These are phyloP conservation scores for Ligustrum vulgare DNA, from an alignment of 257 asterid genomes.

Conservation along the genomic window DNA sequence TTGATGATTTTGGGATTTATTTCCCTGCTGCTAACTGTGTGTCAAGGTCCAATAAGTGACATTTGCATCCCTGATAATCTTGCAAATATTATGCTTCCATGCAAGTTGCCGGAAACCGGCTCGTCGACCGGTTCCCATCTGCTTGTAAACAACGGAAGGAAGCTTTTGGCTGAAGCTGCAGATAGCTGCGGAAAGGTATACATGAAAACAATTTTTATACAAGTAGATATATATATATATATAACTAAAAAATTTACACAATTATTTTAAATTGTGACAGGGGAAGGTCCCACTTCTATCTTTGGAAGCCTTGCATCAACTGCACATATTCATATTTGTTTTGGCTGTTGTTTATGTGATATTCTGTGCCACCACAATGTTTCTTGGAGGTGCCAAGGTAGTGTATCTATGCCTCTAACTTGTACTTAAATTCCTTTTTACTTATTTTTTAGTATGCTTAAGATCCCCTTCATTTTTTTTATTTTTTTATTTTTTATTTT, in stretches of 20 bases:
- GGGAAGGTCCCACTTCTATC: conserved; percentile 69
- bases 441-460: no score
- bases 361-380: conserved; percentile 71
- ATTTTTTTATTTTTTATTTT: no score
- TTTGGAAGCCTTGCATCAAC: conserved; percentile 78
- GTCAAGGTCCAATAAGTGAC: conserved; percentile 56
- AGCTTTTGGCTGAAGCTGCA: conserved; percentile 39
- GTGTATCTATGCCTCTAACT: background rate
- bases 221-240: no score
- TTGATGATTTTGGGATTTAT: conserved; percentile 93
- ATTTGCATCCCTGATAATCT: conserved; percentile 59
- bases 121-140: conserved; percentile 9
- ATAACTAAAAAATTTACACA: no score
- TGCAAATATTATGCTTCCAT: conserved; percentile 76
- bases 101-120: conserved; percentile 30
- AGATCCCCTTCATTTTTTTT: no score
- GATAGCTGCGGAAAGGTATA: background rate
- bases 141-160: conserved; percentile 24
- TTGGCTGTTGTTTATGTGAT: conserved; percentile 76
- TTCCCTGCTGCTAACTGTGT: conserved; percentile 72
- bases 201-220: background rate
- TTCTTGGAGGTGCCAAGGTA: conserved; percentile 73
- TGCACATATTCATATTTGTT: conserved; percentile 85
- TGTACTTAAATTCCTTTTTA: background rate
- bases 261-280: conserved; percentile 31